Evolutionary conservation across 345 rosid genomes (phyloP).

Genomic region (Lumnitzera racemosa): DNA sequence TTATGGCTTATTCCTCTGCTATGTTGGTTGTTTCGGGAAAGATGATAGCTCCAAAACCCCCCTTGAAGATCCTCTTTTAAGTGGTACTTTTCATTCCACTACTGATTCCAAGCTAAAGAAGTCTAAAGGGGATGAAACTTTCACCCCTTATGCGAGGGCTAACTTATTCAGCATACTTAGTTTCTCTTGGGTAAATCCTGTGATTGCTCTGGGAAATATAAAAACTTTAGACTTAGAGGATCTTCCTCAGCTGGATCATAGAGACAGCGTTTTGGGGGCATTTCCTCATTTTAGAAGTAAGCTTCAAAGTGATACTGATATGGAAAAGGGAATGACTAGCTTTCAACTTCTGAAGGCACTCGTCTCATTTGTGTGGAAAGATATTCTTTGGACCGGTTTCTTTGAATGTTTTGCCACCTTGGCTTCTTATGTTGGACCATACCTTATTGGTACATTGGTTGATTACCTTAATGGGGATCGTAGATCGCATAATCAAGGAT

Average conservation of each 20-base stretch:
- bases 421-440: conserved; percentile 1
- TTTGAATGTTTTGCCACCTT: background rate
- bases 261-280: background rate
- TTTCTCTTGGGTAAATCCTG: background rate
- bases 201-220: background rate
- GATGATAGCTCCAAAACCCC: background rate
- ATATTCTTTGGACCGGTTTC: background rate
- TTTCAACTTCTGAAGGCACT: background rate
- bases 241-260: background rate
- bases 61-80: background rate
- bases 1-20: background rate
- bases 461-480: background rate
- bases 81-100: background rate
- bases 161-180: background rate
- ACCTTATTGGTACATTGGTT: background rate
- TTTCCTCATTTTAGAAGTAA: background rate
- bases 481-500: background rate
- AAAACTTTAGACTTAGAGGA: background rate
- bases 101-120: too few species aligned
- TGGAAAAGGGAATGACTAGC: background rate
- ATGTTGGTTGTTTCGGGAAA: background rate
- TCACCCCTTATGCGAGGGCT: background rate
- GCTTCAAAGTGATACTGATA: background rate
- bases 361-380: background rate
- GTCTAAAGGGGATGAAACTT: background rate